Conservation (phyloP, 768 basidiomycete genomes). For the Russula virescens region DNA sequence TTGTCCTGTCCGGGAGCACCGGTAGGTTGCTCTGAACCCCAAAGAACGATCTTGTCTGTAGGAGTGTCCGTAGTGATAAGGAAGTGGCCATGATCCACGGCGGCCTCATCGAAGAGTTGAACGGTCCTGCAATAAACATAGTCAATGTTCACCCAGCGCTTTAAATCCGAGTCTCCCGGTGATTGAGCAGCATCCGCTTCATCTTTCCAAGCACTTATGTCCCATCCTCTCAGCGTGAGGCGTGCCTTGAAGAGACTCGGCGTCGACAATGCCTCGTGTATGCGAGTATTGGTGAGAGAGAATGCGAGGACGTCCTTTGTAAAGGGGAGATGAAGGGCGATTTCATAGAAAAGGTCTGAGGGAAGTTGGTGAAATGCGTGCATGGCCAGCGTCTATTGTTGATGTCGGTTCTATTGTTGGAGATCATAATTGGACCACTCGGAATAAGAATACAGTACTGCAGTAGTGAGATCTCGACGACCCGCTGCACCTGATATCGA, state of each 20-base stretch:
- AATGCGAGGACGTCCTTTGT: slow-evolving; percentile 4
- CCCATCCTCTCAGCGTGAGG: slow-evolving; percentile 1
- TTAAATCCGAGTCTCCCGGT: not conserved
- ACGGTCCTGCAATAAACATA: not conserved
- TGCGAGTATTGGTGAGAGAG: not conserved
- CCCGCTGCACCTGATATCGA: too few species aligned
- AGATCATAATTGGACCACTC: too few species aligned
- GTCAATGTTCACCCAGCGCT: slow-evolving; percentile 10
- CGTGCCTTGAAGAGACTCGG: slow-evolving; percentile 11
- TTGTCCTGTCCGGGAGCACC: not conserved
- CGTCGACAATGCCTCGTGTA: not conserved
- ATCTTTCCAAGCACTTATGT: slow-evolving; percentile 5
- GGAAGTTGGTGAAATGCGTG: not conserved
- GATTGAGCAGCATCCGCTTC: not conserved
- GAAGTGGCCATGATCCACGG: not conserved
- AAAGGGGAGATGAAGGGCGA: slow-evolving; percentile 10
- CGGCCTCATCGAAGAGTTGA: slow-evolving; percentile 8
- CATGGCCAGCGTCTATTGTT: not conserved
- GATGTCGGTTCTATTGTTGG: too few species aligned
- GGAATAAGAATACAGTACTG: too few species aligned
- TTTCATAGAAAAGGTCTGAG: not conserved
- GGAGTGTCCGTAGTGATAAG: not conserved
- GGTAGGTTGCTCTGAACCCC: not conserved
- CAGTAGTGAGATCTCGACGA: too few species aligned
- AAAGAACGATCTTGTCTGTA: too few species aligned